phyloP scores from a whole-genome alignment of 2,329 filamentous ascomycete genomes.

The Macrophomina tecta region DNA sequence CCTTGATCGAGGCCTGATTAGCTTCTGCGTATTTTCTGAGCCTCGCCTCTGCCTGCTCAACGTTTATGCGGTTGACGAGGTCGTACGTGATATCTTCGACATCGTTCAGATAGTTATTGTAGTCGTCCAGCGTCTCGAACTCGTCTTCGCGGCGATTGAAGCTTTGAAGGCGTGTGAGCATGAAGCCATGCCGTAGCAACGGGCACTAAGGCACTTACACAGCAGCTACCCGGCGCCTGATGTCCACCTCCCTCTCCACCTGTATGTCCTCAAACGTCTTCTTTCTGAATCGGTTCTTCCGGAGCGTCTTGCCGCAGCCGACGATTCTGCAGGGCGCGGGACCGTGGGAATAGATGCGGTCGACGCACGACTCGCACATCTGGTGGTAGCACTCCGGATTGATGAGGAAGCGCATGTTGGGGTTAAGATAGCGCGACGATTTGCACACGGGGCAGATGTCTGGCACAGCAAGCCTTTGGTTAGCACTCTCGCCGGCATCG shows the following conservation, averaged over 20 bases:
- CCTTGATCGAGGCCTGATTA: slow-evolving; percentile 65
- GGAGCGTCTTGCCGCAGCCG: slow-evolving; percentile 83
- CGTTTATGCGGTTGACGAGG: slow-evolving; percentile 74
- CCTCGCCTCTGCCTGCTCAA: slow-evolving; percentile 65
- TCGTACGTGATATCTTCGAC: slow-evolving; percentile 92
- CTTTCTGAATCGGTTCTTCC: slow-evolving; percentile 80
- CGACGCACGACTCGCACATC: slow-evolving; percentile 96
- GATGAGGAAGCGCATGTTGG: slow-evolving; percentile 91
- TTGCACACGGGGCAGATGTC: slow-evolving; percentile 98
- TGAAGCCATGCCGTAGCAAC: not conserved
- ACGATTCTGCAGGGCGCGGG: slow-evolving; percentile 92
- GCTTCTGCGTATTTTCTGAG: slow-evolving; percentile 74
- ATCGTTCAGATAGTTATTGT: slow-evolving; percentile 93
- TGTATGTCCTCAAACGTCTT: slow-evolving; percentile 89
- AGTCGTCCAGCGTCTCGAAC: slow-evolving; percentile 82
- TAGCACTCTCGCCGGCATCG: slow-evolving; percentile 12
- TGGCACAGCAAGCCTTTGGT: slow-evolving; percentile 34
- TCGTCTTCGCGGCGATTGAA: slow-evolving; percentile 92
- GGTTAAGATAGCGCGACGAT: slow-evolving; percentile 92
- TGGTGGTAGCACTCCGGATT: slow-evolving; percentile 99
- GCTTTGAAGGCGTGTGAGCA: slow-evolving; percentile 51
- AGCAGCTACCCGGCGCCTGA: slow-evolving; percentile 75
- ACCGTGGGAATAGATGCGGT: slow-evolving; percentile 89
- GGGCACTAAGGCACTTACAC: slow-evolving; percentile 47
- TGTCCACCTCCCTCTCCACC: slow-evolving; percentile 93